Evolutionary conservation across 495 filamentous ascomycete genomes (phyloP).

Genomic region (Xylaria venustula): DNA sequence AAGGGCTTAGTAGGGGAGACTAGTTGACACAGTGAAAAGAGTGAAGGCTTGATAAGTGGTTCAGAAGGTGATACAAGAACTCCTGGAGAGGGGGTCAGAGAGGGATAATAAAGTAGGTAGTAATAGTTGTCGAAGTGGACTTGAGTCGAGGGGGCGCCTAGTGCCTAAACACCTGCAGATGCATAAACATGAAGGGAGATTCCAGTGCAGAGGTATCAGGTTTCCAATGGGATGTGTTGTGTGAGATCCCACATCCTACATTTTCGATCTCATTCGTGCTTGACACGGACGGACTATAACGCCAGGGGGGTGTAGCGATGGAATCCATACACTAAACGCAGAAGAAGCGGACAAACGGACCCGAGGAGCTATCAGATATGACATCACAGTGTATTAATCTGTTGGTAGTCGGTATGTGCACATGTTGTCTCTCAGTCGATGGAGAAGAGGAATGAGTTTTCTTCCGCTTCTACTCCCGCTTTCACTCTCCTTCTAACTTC

Average conservation of each 20-base stretch:
- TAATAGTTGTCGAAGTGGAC: conserved; percentile 22
- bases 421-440: background rate
- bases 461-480: background rate
- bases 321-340: conserved; percentile 9
- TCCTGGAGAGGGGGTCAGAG: conserved; percentile 15
- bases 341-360: conserved; percentile 7
- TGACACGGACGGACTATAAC: conserved; percentile 9
- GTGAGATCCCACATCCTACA: conserved; percentile 24
- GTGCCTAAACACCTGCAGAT: conserved; percentile 27
- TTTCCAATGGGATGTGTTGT: conserved; percentile 19
- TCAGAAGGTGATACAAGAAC: conserved; percentile 25
- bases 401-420: background rate
- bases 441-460: background rate
- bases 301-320: conserved; percentile 13
- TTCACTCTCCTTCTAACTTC: background rate
- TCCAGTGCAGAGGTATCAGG: conserved; percentile 9
- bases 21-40: conserved; percentile 23
- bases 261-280: conserved; percentile 16
- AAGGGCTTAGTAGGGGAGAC: conserved; percentile 17
- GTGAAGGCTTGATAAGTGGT: conserved; percentile 12
- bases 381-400: conserved; percentile 7
- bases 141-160: conserved; percentile 13
- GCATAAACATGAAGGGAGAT: conserved; percentile 32
- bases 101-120: conserved; percentile 26
- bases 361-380: conserved; percentile 5